Conservation (phyloP, 768 basidiomycete species). For the Hebeloma cylindrosporum region DNA sequence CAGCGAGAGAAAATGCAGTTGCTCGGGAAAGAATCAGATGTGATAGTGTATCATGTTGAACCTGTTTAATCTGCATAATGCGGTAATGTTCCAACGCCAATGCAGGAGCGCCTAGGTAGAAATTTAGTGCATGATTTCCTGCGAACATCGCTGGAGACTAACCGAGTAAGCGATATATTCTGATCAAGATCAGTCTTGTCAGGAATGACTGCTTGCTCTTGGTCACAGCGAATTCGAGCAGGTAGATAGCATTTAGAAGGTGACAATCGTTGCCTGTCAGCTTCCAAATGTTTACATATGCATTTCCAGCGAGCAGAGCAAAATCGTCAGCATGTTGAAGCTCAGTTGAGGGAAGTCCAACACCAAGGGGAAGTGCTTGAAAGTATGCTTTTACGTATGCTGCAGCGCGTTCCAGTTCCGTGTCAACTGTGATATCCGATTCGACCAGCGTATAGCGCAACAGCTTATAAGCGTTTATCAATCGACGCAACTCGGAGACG, state of each 20-base stretch:
- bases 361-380: conserved; percentile 64
- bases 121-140: not conserved
- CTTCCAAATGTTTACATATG: conserved; percentile 63
- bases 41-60: conserved; percentile 88
- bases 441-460: conserved; percentile 56
- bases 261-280: conserved; percentile 53
- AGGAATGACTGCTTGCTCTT: conserved; percentile 81
- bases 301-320: conserved; percentile 69
- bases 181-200: conserved; percentile 71
- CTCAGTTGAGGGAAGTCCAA: conserved; percentile 67
- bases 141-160: conserved; percentile 15
- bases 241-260: conserved; percentile 60
- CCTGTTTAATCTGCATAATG: conserved; percentile 73
- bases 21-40: conserved; percentile 79
- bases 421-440: conserved; percentile 53
- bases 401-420: conserved; percentile 52
- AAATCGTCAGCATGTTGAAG: conserved; percentile 89
- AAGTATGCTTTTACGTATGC: conserved; percentile 64
- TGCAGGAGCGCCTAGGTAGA: conserved; percentile 63
- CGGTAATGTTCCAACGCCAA: conserved; percentile 79
- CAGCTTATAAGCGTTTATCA: conserved; percentile 77
- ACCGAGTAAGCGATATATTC: conserved; percentile 84
- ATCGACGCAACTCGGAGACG: conserved; percentile 54
- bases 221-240: conserved; percentile 71
- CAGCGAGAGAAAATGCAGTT: conserved; percentile 75